Conservation (phyloP, 331 rosid species). For the Quercus tomentella region DNA sequence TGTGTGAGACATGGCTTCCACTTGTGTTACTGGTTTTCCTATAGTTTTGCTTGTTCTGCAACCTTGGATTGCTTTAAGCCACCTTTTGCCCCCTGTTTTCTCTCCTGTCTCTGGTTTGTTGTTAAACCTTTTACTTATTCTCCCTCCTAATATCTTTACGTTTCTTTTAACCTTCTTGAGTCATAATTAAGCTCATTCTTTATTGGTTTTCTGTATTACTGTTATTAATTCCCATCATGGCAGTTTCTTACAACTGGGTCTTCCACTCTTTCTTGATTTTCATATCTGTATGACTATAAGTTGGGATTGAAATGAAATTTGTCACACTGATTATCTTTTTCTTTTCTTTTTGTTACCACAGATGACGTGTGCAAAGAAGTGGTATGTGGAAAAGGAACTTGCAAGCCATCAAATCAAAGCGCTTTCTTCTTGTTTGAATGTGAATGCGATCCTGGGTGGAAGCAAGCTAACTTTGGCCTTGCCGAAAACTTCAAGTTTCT, state of each 20-base stretch:
- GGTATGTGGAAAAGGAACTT: conserved; percentile 77
- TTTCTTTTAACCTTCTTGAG: neutral
- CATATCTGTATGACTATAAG: neutral
- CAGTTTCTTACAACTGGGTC: neutral
- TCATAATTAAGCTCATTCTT: neutral
- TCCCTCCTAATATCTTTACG: conserved; percentile 2
- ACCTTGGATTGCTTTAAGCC: conserved; percentile 29
- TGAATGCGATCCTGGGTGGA: conserved; percentile 78
- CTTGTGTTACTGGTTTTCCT: conserved; percentile 15
- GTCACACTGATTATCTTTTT: neutral
- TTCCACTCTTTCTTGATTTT: neutral
- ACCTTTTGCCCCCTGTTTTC: conserved; percentile 52
- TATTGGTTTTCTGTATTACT: neutral
- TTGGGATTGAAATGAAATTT: neutral
- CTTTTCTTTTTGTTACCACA: conserved; percentile 18
- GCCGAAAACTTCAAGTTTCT: conserved; percentile 45
- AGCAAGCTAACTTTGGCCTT: conserved; percentile 29
- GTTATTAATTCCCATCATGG: neutral
- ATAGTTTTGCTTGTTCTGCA: conserved; percentile 35
- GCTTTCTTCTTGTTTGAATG: conserved; percentile 54
- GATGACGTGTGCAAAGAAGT: conserved; percentile 64
- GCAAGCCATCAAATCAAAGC: conserved; percentile 54
- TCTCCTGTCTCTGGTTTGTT: conserved; percentile 64
- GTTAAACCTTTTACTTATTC: neutral
- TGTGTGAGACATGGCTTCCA: conserved; percentile 41